These are phyloP conservation scores for Tolypocladium amazonense DNA, from an alignment of 2,329 filamentous ascomycete genomes.

Conservation along the genomic window DNA sequence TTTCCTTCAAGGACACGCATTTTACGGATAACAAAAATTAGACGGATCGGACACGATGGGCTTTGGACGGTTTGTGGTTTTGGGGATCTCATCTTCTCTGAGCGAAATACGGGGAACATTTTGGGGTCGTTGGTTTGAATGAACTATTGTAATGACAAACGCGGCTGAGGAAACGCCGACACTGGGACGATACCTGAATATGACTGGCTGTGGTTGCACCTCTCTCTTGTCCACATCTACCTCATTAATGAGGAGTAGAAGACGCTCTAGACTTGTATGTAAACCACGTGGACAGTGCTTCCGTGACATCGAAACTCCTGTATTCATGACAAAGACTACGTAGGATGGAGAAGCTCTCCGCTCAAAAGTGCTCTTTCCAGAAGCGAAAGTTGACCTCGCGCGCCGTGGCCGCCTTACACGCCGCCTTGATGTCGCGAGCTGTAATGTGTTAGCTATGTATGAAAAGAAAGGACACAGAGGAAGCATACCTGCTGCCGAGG, in stretches of 20 bases:
- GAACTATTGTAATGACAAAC: not conserved
- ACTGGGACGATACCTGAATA: not conserved
- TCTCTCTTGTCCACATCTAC: not conserved
- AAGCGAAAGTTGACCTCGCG: conserved; percentile 87
- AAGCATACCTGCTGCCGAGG: conserved; percentile 53
- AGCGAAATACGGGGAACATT: not conserved
- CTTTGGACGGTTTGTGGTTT: not conserved
- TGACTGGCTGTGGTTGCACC: not conserved
- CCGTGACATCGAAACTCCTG: not conserved
- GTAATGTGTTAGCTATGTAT: conserved; percentile 26
- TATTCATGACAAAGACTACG: not conserved
- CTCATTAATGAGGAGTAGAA: not conserved
- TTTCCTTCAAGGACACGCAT: not conserved
- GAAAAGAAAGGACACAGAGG: not conserved
- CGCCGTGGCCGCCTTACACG: conserved; percentile 61
- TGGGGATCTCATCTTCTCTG: not conserved
- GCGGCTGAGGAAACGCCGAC: not conserved
- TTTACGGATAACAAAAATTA: not conserved
- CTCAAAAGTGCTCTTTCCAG: conserved; percentile 90
- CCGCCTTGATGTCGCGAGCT: conserved; percentile 76
- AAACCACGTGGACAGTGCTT: not conserved
- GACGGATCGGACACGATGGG: not conserved
- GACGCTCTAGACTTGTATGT: not conserved
- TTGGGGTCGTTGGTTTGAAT: not conserved
- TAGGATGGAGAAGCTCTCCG: not conserved